Conservation (phyloP, 805 yeast species). For the Saccharomyces mikatae region DNA sequence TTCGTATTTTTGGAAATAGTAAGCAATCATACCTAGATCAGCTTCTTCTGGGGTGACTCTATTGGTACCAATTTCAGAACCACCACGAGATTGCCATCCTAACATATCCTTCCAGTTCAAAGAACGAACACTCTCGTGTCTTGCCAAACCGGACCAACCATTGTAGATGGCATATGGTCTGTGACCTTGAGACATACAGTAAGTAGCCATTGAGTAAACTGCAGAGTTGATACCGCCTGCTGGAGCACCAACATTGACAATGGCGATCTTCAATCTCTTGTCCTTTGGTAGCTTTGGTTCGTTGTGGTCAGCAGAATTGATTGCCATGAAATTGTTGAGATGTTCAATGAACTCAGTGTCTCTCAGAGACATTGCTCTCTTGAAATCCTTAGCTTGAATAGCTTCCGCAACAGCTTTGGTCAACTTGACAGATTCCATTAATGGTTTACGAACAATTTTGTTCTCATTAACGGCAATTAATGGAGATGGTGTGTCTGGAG, state of each 20-base stretch:
- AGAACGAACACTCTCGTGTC: slow-evolving; percentile 52
- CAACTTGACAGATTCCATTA: slow-evolving; percentile 63
- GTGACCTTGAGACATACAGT: slow-evolving; percentile 71
- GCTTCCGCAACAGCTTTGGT: slow-evolving; percentile 69
- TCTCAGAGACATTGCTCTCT: slow-evolving; percentile 60
- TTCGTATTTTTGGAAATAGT: slow-evolving; percentile 56
- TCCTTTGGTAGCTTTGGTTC: slow-evolving; percentile 49
- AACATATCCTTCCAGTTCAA: slow-evolving; percentile 63
- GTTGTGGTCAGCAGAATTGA: slow-evolving; percentile 59
- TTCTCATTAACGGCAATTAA: slow-evolving; percentile 69
- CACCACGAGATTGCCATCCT: slow-evolving; percentile 69
- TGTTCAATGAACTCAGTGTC: slow-evolving; percentile 65
- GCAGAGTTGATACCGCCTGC: slow-evolving; percentile 74
- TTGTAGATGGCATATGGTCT: slow-evolving; percentile 61
- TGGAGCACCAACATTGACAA: slow-evolving; percentile 74
- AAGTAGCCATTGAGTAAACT: slow-evolving; percentile 65
- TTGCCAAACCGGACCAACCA: slow-evolving; percentile 64
- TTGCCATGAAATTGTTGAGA: slow-evolving; percentile 52
- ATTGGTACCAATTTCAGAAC: slow-evolving; percentile 78
- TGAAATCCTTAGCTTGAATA: slow-evolving; percentile 57
- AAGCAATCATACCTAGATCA: slow-evolving; percentile 65
- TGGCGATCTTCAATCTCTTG: slow-evolving; percentile 55
- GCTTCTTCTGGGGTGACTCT: slow-evolving; percentile 58
- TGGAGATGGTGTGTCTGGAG: slow-evolving; percentile 70
- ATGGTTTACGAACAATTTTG: slow-evolving; percentile 56